These are phyloP conservation scores for Russula ochroleuca DNA, from an alignment of 768 basidiomycete species.

Conservation along the genomic window DNA sequence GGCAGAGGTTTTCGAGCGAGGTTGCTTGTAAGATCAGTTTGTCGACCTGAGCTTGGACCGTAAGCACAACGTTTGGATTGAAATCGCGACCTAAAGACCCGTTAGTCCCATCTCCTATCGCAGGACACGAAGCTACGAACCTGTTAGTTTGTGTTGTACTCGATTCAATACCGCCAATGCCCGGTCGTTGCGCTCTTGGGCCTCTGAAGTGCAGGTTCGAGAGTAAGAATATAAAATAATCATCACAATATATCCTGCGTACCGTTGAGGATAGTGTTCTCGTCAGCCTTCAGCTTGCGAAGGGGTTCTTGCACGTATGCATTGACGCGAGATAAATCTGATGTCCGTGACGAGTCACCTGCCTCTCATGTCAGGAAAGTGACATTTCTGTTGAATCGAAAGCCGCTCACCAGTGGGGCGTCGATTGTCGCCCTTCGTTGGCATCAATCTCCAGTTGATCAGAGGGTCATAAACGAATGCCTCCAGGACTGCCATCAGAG, in stretches of 20 bases:
- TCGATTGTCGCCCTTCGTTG: slow-evolving; percentile 70
- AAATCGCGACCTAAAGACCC: slow-evolving; percentile 75
- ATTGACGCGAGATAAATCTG: slow-evolving; percentile 61
- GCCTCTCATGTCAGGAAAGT: slow-evolving; percentile 30
- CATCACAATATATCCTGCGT: slow-evolving; percentile 25
- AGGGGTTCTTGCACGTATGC: slow-evolving; percentile 75
- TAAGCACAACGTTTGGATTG: slow-evolving; percentile 71
- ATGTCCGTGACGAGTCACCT: slow-evolving; percentile 51
- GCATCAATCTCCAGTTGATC: slow-evolving; percentile 94
- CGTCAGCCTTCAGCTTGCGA: slow-evolving; percentile 83
- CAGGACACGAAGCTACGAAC: slow-evolving; percentile 38
- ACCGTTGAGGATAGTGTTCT: slow-evolving; percentile 94
- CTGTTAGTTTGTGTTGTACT: slow-evolving; percentile 92
- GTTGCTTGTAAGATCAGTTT: slow-evolving; percentile 92
- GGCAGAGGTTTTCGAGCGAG: slow-evolving; percentile 90
- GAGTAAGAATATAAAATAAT: not conserved
- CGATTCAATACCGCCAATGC: slow-evolving; percentile 91
- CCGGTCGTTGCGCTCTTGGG: slow-evolving; percentile 84
- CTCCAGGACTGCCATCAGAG: slow-evolving; percentile 97
- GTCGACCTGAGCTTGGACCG: slow-evolving; percentile 83
- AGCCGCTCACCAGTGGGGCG: slow-evolving; percentile 56
- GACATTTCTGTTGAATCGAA: slow-evolving; percentile 11
- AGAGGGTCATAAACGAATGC: slow-evolving; percentile 98
- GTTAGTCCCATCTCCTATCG: not conserved
- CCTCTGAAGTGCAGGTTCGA: slow-evolving; percentile 42